Evolutionary conservation across 495 filamentous ascomycete genomes (phyloP), one percentile per base, ranked within the genome.

Genomic region (Penicillium pancosmium): DNA sequence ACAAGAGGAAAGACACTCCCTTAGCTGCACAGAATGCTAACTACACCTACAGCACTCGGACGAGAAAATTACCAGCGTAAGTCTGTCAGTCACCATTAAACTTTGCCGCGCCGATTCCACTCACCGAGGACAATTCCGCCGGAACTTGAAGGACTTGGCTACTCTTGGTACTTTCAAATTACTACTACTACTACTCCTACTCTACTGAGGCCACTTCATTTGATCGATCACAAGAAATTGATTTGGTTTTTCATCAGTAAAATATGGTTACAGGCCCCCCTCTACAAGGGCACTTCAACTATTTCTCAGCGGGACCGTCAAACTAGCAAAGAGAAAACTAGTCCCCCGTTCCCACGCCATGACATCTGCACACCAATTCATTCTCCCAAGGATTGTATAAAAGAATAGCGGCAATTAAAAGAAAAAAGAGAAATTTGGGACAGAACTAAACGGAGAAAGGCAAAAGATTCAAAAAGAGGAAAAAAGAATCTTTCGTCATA

Each of bases 231-330:
- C 46, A 48, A 48, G 18, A 48, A 63, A 52, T 63, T 41, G 49
- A 48, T 61, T 64, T 60, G 60, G 56, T 64, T 61, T 68, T 62
- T 62, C 62, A 41, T 52, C 56, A 54, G 51, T 54, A 55, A 59
- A 57, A 64, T 70, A 70, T 70, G 68, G 66, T 70, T 70, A 70
- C 68, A 70, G 54, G 52, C 33, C 65, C 63, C 64, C 46, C 34
- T 23, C 33, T 16, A 16, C 15, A 16, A 54, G 60, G 60, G 60
- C 49, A 15, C 62, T 57, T 52, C 59, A 33, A 64, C 52, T 54
- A 51, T 56, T 52, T 38, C 38, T 46, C 54, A 41, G 36, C 27
- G 15, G 40, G 46, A 46, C 46, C 2, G 23, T 23, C 23, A 23
- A 23, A 23, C 23, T 23, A 23, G 23, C 3, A 23, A 23, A 23